phyloP scores from a whole-genome alignment of 176 grass and related monocot species.

The Oryza coarctata region DNA sequence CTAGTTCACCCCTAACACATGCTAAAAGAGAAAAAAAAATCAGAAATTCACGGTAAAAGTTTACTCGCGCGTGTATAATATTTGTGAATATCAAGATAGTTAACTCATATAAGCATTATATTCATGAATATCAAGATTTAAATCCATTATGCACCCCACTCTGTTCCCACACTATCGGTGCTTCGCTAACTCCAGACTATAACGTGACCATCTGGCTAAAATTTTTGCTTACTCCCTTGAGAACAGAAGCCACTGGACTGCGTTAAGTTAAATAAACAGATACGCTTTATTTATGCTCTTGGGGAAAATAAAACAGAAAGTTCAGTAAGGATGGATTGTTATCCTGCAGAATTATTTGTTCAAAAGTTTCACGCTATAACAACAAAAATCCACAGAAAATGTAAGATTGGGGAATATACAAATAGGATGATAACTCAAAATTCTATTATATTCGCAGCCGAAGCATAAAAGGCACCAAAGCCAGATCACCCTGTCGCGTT shows the following conservation, averaged over 20 bases:
- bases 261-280: neutral
- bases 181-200: no score
- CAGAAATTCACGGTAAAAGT: no score
- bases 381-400: conserved; percentile 15
- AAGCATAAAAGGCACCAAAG: neutral
- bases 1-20: no score
- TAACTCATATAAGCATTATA: no score
- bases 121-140: no score
- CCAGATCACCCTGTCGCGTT: neutral
- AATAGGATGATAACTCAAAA: conserved; percentile 3
- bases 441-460: neutral
- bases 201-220: no score
- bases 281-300: conserved; percentile 10
- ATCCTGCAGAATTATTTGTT: conserved; percentile 33
- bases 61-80: no score
- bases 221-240: neutral
- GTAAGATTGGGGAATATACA: conserved; percentile 34
- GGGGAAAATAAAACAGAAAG: conserved; percentile 3
- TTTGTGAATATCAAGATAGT: no score
- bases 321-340: neutral
- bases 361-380: neutral
- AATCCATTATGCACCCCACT: no score
- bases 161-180: no score
- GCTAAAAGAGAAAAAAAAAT: no score
- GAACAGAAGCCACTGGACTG: neutral